A percentile compares a stretch with the other conserved stretches of the same genome.
Conservation (phyloP, 1,284 basidiomycete species). For the Boletus albobrunnescens region DNA sequence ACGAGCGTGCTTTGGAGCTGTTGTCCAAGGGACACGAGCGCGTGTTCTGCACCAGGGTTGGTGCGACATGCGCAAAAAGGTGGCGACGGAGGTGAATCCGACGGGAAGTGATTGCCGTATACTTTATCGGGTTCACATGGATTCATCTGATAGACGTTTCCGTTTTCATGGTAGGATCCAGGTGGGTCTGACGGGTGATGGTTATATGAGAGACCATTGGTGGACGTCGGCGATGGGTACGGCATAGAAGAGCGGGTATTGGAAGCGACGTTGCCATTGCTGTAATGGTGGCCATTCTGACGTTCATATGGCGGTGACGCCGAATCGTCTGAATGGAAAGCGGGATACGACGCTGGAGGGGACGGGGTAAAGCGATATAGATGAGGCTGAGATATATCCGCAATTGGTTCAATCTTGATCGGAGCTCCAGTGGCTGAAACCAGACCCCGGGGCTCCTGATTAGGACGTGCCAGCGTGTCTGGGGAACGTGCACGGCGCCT, state of each 20-base stretch:
- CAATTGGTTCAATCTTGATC: slow-evolving; percentile 54
- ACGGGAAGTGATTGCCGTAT: slow-evolving; percentile 41
- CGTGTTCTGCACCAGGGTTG: slow-evolving; percentile 53
- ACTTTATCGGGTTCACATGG: slow-evolving; percentile 44
- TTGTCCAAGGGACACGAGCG: slow-evolving; percentile 58
- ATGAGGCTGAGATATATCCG: slow-evolving; percentile 43
- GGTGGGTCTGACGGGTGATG: slow-evolving; percentile 36
- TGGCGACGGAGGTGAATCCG: slow-evolving; percentile 37
- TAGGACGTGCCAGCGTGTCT: slow-evolving; percentile 36
- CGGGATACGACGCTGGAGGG: slow-evolving; percentile 42
- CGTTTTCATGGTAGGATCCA: slow-evolving; percentile 44
- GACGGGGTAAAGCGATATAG: slow-evolving; percentile 63
- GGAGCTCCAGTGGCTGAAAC: slow-evolving; percentile 47
- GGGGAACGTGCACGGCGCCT: slow-evolving; percentile 41
- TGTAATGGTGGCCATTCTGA: slow-evolving; percentile 34
- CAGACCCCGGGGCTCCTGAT: slow-evolving; percentile 33
- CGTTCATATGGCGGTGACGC: slow-evolving; percentile 35
- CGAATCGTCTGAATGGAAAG: slow-evolving; percentile 34
- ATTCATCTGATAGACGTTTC: slow-evolving; percentile 42
- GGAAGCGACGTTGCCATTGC: slow-evolving; percentile 30
- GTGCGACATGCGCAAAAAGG: slow-evolving; percentile 60
- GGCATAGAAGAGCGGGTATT: slow-evolving; percentile 32
- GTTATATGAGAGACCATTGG: slow-evolving; percentile 34
- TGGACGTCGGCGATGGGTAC: slow-evolving; percentile 34
- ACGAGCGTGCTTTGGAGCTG: slow-evolving; percentile 57